A percentile compares a stretch with the other conserved stretches of the same genome.
These are phyloP conservation scores for Gynandropsis gynandra DNA, from an alignment of 345 rosid genomes.

Conservation along the genomic window DNA sequence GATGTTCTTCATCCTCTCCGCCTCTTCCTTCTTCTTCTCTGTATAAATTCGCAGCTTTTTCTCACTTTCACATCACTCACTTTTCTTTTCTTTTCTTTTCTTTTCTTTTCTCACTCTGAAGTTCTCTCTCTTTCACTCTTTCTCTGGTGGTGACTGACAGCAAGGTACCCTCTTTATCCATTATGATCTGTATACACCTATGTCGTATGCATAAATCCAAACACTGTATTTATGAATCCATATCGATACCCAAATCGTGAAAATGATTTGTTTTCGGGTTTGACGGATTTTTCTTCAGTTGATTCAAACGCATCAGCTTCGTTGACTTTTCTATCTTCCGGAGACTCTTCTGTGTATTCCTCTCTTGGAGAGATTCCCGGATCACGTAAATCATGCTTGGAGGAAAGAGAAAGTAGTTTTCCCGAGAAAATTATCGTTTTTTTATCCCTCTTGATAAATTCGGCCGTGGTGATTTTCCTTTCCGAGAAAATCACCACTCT, in stretches of 20 bases:
- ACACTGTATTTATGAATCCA: no score
- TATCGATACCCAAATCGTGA: not conserved
- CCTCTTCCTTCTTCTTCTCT: not conserved
- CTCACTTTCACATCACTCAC: slow-evolving; percentile 21
- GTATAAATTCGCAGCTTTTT: slow-evolving; percentile 21
- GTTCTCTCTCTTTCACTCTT: slow-evolving; percentile 19
- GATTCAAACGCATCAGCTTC: slow-evolving; percentile 8
- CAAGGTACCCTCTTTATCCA: slow-evolving; percentile 20
- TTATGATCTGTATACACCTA: no score
- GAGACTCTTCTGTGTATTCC: not conserved
- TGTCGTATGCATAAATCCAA: no score
- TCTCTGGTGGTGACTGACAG: not conserved
- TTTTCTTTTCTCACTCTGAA: not conserved
- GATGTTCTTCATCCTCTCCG: not conserved
- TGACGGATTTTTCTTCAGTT: not conserved
- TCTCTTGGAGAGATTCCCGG: slow-evolving; percentile 18
- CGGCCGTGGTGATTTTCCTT: no score
- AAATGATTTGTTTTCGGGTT: slow-evolving; percentile 1
- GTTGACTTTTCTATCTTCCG: slow-evolving; percentile 22
- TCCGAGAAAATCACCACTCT: no score
- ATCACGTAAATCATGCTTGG: not conserved
- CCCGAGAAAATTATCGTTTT: no score
- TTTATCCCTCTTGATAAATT: no score
- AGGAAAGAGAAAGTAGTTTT: no score
- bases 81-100: not conserved